Evolutionary conservation across 2,329 filamentous ascomycete genomes (phyloP).

Genomic region (Phialocephala subalpina): DNA sequence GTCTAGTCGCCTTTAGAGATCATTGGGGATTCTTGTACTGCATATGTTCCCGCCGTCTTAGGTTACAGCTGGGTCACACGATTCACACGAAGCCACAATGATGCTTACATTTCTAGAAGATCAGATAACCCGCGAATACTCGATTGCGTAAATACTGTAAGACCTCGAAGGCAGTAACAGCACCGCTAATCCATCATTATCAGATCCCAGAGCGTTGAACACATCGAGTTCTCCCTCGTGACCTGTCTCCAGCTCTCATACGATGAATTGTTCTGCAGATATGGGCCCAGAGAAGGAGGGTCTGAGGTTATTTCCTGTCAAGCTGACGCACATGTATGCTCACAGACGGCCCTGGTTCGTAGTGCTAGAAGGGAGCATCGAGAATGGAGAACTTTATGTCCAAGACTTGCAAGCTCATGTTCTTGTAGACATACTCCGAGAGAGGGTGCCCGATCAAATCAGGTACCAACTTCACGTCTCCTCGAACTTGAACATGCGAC

Average conservation of each 20-base stretch:
- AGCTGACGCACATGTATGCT: too few relatives aligned
- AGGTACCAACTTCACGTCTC: conserved; percentile 8
- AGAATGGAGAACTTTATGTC: not conserved
- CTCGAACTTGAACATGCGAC: not conserved
- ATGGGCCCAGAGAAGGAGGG: not conserved
- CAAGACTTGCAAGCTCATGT: not conserved
- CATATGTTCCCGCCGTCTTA: too few relatives aligned
- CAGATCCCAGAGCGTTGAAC: not conserved
- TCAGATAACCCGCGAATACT: too few relatives aligned
- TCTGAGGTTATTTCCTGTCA: not conserved
- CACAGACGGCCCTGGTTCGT: too few relatives aligned
- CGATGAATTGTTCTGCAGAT: not conserved
- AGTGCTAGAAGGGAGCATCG: not conserved
- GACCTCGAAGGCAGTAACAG: too few relatives aligned
- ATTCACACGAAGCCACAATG: too few relatives aligned
- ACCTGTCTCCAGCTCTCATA: not conserved
- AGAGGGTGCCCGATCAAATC: conserved; percentile 15
- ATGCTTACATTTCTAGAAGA: not conserved
- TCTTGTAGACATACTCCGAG: conserved; percentile 17
- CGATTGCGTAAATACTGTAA: not conserved
- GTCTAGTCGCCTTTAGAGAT: too few relatives aligned
- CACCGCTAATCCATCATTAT: not conserved
- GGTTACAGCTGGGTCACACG: too few relatives aligned
- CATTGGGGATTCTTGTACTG: too few relatives aligned
- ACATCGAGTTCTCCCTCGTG: not conserved